These are phyloP conservation scores for Podila verticillata DNA, from an alignment of 192 early-diverging fungal species.

Conservation along the genomic window DNA sequence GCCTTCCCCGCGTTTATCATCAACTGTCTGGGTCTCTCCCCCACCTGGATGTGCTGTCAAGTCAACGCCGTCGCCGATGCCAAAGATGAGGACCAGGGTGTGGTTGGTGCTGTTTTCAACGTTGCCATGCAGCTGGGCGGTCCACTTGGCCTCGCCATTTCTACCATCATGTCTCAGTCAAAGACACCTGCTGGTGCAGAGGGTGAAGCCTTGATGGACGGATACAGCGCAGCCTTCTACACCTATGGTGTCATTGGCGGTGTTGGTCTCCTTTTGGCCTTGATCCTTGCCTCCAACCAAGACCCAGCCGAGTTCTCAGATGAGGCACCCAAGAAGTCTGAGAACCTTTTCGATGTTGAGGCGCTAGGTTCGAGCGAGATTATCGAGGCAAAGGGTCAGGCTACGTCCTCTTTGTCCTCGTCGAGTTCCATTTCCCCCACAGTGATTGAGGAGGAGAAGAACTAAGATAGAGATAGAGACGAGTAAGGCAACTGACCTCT, in stretches of 20 bases:
- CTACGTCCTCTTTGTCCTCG: too few species aligned
- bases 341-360: not conserved
- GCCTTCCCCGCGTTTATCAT: conserved; percentile 50
- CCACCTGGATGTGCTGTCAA: conserved; percentile 49
- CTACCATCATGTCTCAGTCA: conserved; percentile 29
- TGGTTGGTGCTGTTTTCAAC: conserved; percentile 50
- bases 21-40: conserved; percentile 33
- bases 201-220: conserved; percentile 14
- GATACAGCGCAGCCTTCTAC: conserved; percentile 32
- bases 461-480: too few species aligned
- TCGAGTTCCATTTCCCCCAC: too few species aligned
- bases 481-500: too few species aligned
- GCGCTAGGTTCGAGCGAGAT: not conserved
- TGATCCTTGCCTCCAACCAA: conserved; percentile 23
- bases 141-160: conserved; percentile 44
- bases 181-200: not conserved
- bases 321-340: not conserved
- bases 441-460: too few species aligned
- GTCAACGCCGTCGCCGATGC: conserved; percentile 48
- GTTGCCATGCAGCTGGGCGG: conserved; percentile 49
- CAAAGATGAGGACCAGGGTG: conserved; percentile 42
- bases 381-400: too few species aligned
- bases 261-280: not conserved
- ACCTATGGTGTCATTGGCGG: conserved; percentile 24
- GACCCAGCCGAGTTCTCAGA: conserved; percentile 23